These are phyloP conservation scores for Lentinula aciculospora DNA, from an alignment of 768 basidiomycete species.

Conservation along the genomic window DNA sequence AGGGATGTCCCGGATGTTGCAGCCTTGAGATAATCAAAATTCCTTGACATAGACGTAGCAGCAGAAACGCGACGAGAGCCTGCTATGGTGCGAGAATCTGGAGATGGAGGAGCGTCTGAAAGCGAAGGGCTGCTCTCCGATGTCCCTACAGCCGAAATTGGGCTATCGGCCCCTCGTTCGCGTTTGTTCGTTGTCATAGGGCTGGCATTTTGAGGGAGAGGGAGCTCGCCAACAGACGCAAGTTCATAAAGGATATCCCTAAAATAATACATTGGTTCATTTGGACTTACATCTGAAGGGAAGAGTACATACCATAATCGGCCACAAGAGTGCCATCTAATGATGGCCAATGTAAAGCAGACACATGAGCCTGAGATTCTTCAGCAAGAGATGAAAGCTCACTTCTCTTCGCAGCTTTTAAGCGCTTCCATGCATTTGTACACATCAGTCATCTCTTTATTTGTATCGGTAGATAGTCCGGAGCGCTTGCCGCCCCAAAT, in stretches of 20 bases:
- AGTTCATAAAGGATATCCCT: conserved; percentile 76
- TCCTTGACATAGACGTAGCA: background rate
- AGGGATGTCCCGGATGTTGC: background rate
- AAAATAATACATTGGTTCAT: background rate
- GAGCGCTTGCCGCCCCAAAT: conserved; percentile 38
- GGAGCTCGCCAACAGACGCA: conserved; percentile 65
- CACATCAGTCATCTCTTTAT: conserved; percentile 37
- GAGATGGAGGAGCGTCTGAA: background rate
- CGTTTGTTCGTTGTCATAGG: conserved; percentile 52
- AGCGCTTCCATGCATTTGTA: conserved; percentile 34
- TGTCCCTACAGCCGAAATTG: conserved; percentile 13
- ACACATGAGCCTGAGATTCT: background rate
- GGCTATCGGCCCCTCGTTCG: conserved; percentile 54
- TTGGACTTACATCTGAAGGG: background rate
- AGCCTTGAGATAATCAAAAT: background rate
- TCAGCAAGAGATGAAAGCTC: background rate
- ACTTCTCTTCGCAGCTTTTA: conserved; percentile 12
- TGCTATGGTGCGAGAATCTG: background rate
- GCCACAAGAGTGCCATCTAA: conserved; percentile 14
- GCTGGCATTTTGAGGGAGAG: conserved; percentile 53
- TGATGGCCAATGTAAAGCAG: background rate
- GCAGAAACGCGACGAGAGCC: conserved; percentile 3
- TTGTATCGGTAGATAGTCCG: conserved; percentile 22
- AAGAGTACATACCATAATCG: conserved; percentile 9
- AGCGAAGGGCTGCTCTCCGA: background rate